Conservation (phyloP, 2,329 filamentous ascomycete species). For the Plectosphaerella cucumerina region DNA sequence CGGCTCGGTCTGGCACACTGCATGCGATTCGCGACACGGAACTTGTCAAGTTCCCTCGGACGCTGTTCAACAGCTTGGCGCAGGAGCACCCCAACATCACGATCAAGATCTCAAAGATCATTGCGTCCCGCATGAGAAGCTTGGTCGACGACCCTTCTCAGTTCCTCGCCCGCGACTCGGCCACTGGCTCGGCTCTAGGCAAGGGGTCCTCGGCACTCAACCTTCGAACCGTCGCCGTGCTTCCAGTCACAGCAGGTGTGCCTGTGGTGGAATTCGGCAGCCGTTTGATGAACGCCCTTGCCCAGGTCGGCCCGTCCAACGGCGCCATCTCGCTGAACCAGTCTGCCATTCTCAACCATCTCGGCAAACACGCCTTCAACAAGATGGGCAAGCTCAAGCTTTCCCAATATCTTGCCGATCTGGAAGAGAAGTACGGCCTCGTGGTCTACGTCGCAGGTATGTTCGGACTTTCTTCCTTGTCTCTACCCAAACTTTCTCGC, state of each 20-base stretch:
- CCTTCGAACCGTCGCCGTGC: conserved; percentile 83
- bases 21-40: conserved; percentile 97
- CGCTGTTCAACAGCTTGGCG: conserved; percentile 93
- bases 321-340: conserved; percentile 92
- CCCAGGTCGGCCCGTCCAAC: conserved; percentile 83
- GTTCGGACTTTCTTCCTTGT: conserved; percentile 20
- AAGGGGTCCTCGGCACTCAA: conserved; percentile 84
- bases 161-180: conserved; percentile 59
- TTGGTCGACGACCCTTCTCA: conserved; percentile 77
- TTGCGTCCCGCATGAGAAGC: conserved; percentile 88
- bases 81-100: conserved; percentile 97
- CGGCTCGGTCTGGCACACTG: conserved; percentile 80
- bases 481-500: conserved; percentile 6
- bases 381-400: conserved; percentile 96
- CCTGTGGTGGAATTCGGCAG: conserved; percentile 95
- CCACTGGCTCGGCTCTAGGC: conserved; percentile 54
- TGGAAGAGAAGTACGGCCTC: conserved; percentile 95
- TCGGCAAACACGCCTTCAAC: conserved; percentile 94
- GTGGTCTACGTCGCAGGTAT: conserved; percentile 86
- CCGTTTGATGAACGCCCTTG: conserved; percentile 78
- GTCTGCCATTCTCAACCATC: conserved; percentile 86
- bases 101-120: conserved; percentile 98
- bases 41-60: conserved; percentile 91
- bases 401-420: conserved; percentile 90
- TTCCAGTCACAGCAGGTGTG: conserved; percentile 87